Conservation (phyloP, 2,329 filamentous ascomycete species). For the Aspergillus brasiliensis region DNA sequence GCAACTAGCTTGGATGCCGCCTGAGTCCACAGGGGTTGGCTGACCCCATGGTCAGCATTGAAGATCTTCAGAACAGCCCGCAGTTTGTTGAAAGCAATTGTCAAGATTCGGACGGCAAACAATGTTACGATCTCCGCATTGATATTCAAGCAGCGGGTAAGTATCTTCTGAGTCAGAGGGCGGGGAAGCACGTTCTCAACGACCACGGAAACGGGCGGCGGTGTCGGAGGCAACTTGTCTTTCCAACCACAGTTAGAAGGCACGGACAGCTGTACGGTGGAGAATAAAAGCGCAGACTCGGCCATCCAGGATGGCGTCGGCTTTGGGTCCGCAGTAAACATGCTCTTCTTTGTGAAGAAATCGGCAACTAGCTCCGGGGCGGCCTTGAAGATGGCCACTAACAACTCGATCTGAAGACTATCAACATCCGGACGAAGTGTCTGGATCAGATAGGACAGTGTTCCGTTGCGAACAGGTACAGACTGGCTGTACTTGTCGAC, state of each 20-base stretch:
- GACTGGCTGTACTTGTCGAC: constrained; percentile 67
- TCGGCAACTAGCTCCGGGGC: constrained; percentile 85
- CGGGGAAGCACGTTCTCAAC: constrained; percentile 86
- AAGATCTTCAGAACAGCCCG: constrained; percentile 64
- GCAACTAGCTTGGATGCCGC: constrained; percentile 68
- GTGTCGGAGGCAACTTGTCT: constrained; percentile 63
- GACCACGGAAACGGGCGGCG: constrained; percentile 76
- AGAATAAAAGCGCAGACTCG: constrained; percentile 85
- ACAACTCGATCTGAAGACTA: constrained; percentile 75
- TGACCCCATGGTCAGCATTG: constrained; percentile 48
- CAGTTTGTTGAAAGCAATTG: constrained; percentile 78
- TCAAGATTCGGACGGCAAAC: constrained; percentile 78
- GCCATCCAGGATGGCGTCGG: constrained; percentile 93
- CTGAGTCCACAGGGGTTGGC: constrained; percentile 66
- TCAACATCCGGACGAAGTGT: constrained; percentile 82
- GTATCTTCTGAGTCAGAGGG: constrained; percentile 75
- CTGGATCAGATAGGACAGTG: constrained; percentile 75
- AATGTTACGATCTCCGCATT: constrained; percentile 79
- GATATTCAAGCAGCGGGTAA: constrained; percentile 76
- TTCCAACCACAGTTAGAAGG: constrained; percentile 71
- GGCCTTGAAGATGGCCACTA: constrained; percentile 75
- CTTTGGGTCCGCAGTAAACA: constrained; percentile 88
- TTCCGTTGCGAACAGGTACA: constrained; percentile 75
- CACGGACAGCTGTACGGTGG: constrained; percentile 72
- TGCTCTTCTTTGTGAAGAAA: constrained; percentile 79